phyloP scores from a whole-genome alignment of 768 basidiomycete species.

The Gymnopilus junonius region DNA sequence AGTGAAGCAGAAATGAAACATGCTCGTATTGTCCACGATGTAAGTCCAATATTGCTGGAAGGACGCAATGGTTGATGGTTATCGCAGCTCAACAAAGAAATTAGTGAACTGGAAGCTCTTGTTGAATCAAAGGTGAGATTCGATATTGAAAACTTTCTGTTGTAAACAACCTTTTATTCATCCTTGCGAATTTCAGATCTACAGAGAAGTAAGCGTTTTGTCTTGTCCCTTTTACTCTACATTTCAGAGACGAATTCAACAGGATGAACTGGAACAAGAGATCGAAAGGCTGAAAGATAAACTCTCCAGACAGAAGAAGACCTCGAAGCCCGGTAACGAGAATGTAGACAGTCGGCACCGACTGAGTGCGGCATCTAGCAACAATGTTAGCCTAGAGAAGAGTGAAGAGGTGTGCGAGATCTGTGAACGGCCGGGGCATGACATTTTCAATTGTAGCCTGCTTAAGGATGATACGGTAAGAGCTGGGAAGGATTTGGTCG shows the following conservation, averaged over 20 bases:
- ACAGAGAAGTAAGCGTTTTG: constrained; percentile 63
- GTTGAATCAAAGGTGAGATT: constrained; percentile 86
- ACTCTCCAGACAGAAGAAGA: constrained; percentile 66
- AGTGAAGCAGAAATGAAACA: constrained; percentile 77
- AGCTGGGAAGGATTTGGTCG: constrained; percentile 36
- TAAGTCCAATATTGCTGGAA: constrained; percentile 35
- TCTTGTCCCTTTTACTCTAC: not conserved
- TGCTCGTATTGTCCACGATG: constrained; percentile 70
- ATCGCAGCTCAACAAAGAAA: constrained; percentile 85
- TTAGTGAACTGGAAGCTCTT: constrained; percentile 88
- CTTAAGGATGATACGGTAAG: constrained; percentile 55
- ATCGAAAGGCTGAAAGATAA: constrained; percentile 78
- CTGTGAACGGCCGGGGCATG: constrained; percentile 84
- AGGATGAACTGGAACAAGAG: constrained; percentile 90
- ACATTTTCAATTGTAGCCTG: constrained; percentile 83
- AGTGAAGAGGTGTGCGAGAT: constrained; percentile 69
- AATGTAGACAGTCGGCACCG: constrained; percentile 34
- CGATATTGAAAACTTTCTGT: too few relatives aligned
- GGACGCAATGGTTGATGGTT: not conserved
- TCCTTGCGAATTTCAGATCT: constrained; percentile 57
- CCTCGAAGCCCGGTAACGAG: constrained; percentile 50
- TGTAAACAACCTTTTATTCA: not conserved
- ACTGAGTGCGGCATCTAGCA: constrained; percentile 29
- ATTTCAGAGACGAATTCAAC: constrained; percentile 4
- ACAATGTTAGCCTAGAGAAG: constrained; percentile 28